Percentiles rank a stretch among this genome's conserved stretches.
Conservation (phyloP, 192 early-diverging fungal genomes). For the Pilaira anomala region DNA sequence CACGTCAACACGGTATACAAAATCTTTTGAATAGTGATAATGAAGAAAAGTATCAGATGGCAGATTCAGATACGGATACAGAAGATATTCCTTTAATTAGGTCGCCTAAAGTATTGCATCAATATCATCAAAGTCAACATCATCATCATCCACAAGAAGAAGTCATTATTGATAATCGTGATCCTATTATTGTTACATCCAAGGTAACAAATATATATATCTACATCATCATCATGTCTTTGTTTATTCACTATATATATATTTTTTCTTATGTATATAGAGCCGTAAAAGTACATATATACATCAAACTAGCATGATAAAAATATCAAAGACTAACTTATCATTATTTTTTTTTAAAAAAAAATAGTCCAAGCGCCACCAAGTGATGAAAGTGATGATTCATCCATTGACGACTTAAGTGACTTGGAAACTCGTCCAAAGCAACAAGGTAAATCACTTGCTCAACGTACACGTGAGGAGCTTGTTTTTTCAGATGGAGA, state of each 20-base stretch:
- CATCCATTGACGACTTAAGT: conserved; percentile 1
- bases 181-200: background rate
- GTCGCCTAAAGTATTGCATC: background rate
- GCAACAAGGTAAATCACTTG: background rate
- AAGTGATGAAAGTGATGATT: conserved; percentile 19
- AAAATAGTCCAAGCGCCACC: background rate
- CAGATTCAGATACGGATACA: conserved; percentile 31
- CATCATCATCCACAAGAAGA: background rate
- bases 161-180: background rate
- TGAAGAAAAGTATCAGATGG: conserved; percentile 9
- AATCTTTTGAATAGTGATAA: conserved; percentile 20
- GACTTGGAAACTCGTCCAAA: background rate
- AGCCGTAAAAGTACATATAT: too few species aligned
- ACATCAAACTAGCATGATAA: too few species aligned
- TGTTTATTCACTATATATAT: background rate
- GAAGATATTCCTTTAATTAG: conserved; percentile 19
- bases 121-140: background rate
- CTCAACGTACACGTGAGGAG: conserved; percentile 3
- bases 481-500: conserved; percentile 16
- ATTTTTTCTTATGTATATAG: background rate
- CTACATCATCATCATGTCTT: background rate
- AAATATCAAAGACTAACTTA: background rate
- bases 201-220: background rate
- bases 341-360: background rate
- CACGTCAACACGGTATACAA: conserved; percentile 23